phyloP scores from a whole-genome alignment of 1,284 basidiomycete genomes.

The Ceratobasidium sp. region DNA sequence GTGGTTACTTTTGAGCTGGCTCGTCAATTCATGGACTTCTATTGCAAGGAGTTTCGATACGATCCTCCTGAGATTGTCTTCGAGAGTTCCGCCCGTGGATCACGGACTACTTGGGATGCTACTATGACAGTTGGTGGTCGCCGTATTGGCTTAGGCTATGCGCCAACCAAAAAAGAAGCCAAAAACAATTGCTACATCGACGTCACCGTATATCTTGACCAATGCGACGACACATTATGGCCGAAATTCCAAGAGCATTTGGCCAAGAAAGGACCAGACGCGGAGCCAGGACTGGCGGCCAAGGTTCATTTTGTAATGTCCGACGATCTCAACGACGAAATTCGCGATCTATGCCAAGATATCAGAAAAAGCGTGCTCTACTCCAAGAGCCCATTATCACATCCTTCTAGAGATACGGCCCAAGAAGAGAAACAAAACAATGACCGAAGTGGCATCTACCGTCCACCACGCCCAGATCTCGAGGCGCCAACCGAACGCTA shows the following conservation, averaged over 20 bases:
- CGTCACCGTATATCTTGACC: conserved; percentile 85
- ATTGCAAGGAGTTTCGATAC: conserved; percentile 84
- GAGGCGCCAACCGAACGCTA: conserved; percentile 48
- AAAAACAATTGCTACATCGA: conserved; percentile 84
- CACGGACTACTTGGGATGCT: conserved; percentile 72
- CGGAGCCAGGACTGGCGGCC: conserved; percentile 73
- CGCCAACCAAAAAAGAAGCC: conserved; percentile 77
- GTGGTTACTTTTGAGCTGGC: conserved; percentile 77
- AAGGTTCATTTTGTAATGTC: conserved; percentile 77
- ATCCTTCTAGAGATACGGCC: conserved; percentile 46
- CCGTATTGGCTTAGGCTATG: conserved; percentile 80
- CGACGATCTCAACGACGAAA: conserved; percentile 72
- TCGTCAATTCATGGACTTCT: conserved; percentile 93
- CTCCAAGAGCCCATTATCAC: conserved; percentile 56
- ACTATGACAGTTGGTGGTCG: conserved; percentile 81
- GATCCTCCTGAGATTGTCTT: conserved; percentile 80
- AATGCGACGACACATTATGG: conserved; percentile 85
- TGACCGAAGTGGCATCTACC: conserved; percentile 45
- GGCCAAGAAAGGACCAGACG: conserved; percentile 59
- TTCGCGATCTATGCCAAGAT: conserved; percentile 75
- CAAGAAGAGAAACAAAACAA: conserved; percentile 43
- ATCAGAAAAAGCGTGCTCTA: conserved; percentile 65
- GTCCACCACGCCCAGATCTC: conserved; percentile 44
- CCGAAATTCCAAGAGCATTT: conserved; percentile 65
- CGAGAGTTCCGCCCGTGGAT: conserved; percentile 48